These are phyloP conservation scores for Acorus gramineus DNA, from an alignment of 106 monocot genomes.

Conservation along the genomic window DNA sequence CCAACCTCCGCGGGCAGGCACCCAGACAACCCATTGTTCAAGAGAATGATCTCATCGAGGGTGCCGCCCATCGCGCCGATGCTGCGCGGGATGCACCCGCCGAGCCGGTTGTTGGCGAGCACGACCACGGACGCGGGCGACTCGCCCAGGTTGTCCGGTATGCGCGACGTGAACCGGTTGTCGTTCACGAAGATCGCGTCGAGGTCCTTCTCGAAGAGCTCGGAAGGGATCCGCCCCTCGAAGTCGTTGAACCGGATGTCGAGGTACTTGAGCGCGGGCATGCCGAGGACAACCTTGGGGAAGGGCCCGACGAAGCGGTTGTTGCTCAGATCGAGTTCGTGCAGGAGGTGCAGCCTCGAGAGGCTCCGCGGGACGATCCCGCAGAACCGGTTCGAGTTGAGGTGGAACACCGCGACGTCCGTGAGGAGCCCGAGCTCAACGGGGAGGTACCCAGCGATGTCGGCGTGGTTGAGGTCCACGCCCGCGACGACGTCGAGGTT, in stretches of 20 bases:
- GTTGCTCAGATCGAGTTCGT: slow-evolving; percentile 10
- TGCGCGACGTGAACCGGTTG: slow-evolving; percentile 10
- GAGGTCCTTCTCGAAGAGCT: too few relatives aligned
- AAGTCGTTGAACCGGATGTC: slow-evolving; percentile 22
- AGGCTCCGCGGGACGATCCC: too few relatives aligned
- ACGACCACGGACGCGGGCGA: slow-evolving; percentile 15
- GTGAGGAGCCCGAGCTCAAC: too few relatives aligned
- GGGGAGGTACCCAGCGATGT: too few relatives aligned
- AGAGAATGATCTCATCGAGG: slow-evolving; percentile 9
- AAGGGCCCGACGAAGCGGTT: slow-evolving; percentile 10
- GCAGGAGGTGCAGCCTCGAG: neutral
- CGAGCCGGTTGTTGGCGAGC: slow-evolving; percentile 13
- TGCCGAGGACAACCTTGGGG: slow-evolving; percentile 1
- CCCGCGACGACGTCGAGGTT: too few relatives aligned
- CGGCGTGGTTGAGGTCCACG: too few relatives aligned
- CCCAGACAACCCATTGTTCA: slow-evolving; percentile 10
- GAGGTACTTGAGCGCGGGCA: slow-evolving; percentile 8
- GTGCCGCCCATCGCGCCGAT: slow-evolving; percentile 5
- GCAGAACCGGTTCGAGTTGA: too few relatives aligned
- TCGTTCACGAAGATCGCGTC: slow-evolving; percentile 10
- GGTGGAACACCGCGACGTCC: too few relatives aligned
- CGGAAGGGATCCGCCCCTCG: neutral
- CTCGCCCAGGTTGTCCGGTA: slow-evolving; percentile 12
- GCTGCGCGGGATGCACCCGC: slow-evolving; percentile 14
- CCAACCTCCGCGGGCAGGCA: slow-evolving; percentile 11